Evolutionary conservation across 2,329 filamentous ascomycete species (phyloP).

Genomic region (Botrytis paeoniae): DNA sequence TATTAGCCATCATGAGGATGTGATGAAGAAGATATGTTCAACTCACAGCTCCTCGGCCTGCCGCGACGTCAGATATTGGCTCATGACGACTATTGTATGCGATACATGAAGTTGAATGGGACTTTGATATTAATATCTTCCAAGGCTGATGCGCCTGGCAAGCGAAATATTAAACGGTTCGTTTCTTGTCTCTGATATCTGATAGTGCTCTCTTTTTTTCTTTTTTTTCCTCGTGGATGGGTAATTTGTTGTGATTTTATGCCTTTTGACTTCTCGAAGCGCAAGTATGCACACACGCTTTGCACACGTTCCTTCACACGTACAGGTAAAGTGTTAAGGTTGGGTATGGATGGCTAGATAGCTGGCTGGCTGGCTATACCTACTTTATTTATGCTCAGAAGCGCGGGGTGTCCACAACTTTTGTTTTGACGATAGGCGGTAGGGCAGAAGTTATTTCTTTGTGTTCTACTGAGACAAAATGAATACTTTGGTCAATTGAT

Average conservation of each 20-base stretch:
- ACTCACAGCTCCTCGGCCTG: slow-evolving; percentile 88
- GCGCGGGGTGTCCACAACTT: slow-evolving; percentile 17
- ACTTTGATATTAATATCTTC: slow-evolving; percentile 13
- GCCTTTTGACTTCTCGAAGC: slow-evolving; percentile 8
- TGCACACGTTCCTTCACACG: slow-evolving; percentile 14
- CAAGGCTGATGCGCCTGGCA: slow-evolving; percentile 29
- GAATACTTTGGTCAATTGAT: not conserved
- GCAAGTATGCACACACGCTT: slow-evolving; percentile 15
- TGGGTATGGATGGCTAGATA: not conserved
- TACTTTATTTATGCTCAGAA: slow-evolving; percentile 17
- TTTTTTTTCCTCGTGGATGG: not conserved
- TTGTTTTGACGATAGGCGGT: slow-evolving; percentile 1
- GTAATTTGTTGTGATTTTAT: slow-evolving; percentile 16
- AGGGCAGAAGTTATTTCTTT: slow-evolving; percentile 8
- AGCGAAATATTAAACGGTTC: slow-evolving; percentile 13
- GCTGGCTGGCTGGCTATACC: not conserved
- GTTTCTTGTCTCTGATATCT: slow-evolving; percentile 7
- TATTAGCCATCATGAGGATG: slow-evolving; percentile 27
- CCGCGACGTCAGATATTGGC: slow-evolving; percentile 69
- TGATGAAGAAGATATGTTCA: slow-evolving; percentile 18
- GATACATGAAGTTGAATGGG: slow-evolving; percentile 20
- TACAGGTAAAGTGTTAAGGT: slow-evolving; percentile 1
- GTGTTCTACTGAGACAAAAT: not conserved
- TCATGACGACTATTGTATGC: slow-evolving; percentile 52
- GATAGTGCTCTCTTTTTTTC: not conserved